These are phyloP conservation scores for Epicoccum sorghinum DNA, from an alignment of 2,329 filamentous ascomycete species.

Conservation along the genomic window DNA sequence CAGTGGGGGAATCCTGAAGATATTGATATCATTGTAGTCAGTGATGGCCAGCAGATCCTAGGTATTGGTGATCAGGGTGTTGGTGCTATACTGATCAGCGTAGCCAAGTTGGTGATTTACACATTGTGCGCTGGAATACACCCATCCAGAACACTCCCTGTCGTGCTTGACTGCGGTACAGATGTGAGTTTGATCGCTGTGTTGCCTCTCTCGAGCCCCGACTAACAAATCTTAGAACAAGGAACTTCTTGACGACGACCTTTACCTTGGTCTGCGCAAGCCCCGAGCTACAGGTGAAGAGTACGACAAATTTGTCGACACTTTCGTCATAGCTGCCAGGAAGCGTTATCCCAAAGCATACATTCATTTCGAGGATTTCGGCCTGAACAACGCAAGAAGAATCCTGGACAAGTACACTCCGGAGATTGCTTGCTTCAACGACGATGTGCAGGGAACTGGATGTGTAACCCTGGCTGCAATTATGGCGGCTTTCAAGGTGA, in stretches of 20 bases:
- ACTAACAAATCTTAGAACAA: conserved; percentile 61
- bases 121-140: conserved; percentile 88
- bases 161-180: conserved; percentile 85
- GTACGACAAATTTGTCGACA: conserved; percentile 79
- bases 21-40: conserved; percentile 87
- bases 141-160: conserved; percentile 76
- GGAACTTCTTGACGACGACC: conserved; percentile 71
- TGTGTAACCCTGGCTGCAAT: conserved; percentile 86
- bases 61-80: conserved; percentile 90
- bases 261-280: conserved; percentile 78
- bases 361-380: conserved; percentile 91
- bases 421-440: conserved; percentile 83
- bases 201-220: neutral
- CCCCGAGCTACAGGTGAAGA: conserved; percentile 70
- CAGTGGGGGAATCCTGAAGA: conserved; percentile 75
- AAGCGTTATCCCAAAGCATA: conserved; percentile 79
- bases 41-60: conserved; percentile 75
- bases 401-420: conserved; percentile 78
- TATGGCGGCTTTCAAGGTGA: conserved; percentile 75
- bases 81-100: conserved; percentile 81
- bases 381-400: conserved; percentile 74
- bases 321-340: conserved; percentile 71
- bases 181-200: conserved; percentile 54
- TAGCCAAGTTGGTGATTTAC: conserved; percentile 82
- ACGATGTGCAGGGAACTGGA: conserved; percentile 88